Percentiles rank a stretch among this genome's conserved stretches.
phyloP scores from a whole-genome alignment of 495 filamentous ascomycete genomes.

The Penicillium angulare region DNA sequence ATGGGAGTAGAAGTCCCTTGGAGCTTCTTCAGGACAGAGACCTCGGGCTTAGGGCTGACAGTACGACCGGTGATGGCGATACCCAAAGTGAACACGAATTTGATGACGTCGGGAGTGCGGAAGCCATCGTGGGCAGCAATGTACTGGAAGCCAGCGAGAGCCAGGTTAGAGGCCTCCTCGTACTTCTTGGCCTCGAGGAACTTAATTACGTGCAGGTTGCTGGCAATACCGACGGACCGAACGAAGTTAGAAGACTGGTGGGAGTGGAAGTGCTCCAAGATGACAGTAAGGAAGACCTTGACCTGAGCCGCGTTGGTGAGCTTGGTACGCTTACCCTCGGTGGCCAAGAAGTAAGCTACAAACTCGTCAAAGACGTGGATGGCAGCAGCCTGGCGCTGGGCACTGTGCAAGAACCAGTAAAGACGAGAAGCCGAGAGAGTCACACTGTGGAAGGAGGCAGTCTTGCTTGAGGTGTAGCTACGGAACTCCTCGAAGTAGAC shows the following conservation, averaged over 20 bases:
- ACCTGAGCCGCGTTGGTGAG: constrained; percentile 24
- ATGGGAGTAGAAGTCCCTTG: constrained; percentile 18
- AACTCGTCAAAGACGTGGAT: constrained; percentile 23
- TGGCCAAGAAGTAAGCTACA: constrained; percentile 29
- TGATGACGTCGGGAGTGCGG: constrained; percentile 23
- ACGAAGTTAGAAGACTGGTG: constrained; percentile 35
- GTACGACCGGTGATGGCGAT: constrained; percentile 27
- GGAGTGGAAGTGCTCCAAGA: constrained; percentile 30
- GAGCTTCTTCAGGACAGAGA: constrained; percentile 21
- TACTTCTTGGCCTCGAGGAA: constrained; percentile 27
- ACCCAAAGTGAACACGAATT: constrained; percentile 31
- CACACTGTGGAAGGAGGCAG: constrained; percentile 27
- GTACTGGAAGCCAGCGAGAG: constrained; percentile 30
- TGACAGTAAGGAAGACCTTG: constrained; percentile 26
- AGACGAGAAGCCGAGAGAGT: constrained; percentile 28
- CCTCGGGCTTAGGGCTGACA: constrained; percentile 12
- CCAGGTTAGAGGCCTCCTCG: constrained; percentile 28
- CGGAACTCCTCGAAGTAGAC: constrained; percentile 41
- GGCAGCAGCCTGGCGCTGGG: constrained; percentile 20
- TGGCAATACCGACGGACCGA: constrained; percentile 38
- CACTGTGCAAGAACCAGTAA: constrained; percentile 28
- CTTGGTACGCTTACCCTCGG: constrained; percentile 31
- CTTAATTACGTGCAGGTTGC: constrained; percentile 27
- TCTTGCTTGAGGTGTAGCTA: constrained; percentile 25
- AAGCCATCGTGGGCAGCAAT: constrained; percentile 28